Evolutionary conservation across 2,329 filamentous ascomycete genomes (phyloP).

Genomic region (Aciculosporium take): DNA sequence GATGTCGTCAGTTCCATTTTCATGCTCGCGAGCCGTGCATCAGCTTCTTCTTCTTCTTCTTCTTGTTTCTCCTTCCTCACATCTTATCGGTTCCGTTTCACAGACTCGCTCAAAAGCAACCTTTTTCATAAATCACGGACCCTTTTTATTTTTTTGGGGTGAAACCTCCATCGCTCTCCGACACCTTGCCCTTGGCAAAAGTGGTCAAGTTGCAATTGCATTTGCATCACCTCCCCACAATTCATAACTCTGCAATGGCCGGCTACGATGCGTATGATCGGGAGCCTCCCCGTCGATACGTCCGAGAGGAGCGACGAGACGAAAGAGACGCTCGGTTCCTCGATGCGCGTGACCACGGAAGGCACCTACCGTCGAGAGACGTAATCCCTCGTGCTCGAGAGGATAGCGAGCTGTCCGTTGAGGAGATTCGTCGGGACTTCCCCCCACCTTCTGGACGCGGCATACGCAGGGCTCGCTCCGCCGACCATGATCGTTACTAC

Average conservation of each 20-base stretch:
- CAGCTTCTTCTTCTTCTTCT: background rate
- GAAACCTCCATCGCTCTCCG: too few relatives aligned
- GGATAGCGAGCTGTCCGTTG: slow-evolving; percentile 60
- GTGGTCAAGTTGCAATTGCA: too few relatives aligned
- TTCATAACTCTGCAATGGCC: slow-evolving; percentile 16
- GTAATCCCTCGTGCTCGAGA: slow-evolving; percentile 48
- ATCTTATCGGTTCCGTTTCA: background rate
- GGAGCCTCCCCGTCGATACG: slow-evolving; percentile 35
- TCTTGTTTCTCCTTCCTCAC: background rate
- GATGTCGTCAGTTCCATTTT: background rate
- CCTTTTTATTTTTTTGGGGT: background rate
- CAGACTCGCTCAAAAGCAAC: background rate
- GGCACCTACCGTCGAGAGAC: slow-evolving; percentile 32
- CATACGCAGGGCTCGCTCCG: slow-evolving; percentile 48
- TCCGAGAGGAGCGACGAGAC: slow-evolving; percentile 39
- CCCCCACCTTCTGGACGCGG: slow-evolving; percentile 49
- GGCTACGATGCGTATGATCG: slow-evolving; percentile 42
- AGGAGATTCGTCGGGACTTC: slow-evolving; percentile 75
- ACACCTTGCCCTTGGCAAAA: too few relatives aligned
- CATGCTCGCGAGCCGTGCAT: background rate
- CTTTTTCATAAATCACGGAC: too few relatives aligned
- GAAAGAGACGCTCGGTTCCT: slow-evolving; percentile 38
- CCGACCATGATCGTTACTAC: slow-evolving; percentile 40
- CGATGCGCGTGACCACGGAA: slow-evolving; percentile 36
- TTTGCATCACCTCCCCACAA: background rate